phyloP scores from a whole-genome alignment of 176 grass and related monocot genomes.

The Oryza meridionalis region DNA sequence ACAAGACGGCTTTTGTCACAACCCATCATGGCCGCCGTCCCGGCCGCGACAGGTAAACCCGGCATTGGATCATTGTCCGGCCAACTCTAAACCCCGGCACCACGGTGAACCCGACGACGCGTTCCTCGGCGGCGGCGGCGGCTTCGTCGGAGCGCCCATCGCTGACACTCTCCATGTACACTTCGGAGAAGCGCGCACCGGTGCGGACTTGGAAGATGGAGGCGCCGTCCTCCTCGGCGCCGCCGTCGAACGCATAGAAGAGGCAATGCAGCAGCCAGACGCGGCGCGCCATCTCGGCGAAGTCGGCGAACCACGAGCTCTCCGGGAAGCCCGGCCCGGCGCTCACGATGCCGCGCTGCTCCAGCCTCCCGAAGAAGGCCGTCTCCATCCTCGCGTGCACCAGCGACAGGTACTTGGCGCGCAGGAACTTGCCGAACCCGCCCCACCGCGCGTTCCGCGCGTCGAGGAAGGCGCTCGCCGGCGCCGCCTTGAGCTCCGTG shows the following conservation, averaged over 20 bases:
- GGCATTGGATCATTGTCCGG: constrained; percentile 80
- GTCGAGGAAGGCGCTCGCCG: constrained; percentile 55
- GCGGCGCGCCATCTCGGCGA: constrained; percentile 83
- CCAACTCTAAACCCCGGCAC: constrained; percentile 84
- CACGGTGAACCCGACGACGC: constrained; percentile 73
- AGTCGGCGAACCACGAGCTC: constrained; percentile 76
- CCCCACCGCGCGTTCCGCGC: constrained; percentile 50
- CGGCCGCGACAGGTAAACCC: constrained; percentile 67
- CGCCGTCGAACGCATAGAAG: constrained; percentile 81
- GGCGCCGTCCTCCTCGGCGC: constrained; percentile 49
- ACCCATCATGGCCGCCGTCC: constrained; percentile 41
- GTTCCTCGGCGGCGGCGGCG: constrained; percentile 21
- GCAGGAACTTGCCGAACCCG: constrained; percentile 70
- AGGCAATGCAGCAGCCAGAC: constrained; percentile 93
- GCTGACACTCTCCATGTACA: constrained; percentile 90
- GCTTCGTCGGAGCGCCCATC: constrained; percentile 51
- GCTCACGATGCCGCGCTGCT: constrained; percentile 90
- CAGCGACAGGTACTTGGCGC: constrained; percentile 82
- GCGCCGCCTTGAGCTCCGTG: constrained; percentile 63
- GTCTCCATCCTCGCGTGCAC: constrained; percentile 94
- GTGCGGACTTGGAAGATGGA: constrained; percentile 75
- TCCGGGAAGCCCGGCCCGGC: constrained; percentile 69
- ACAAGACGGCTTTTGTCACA: neutral
- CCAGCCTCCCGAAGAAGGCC: constrained; percentile 82
- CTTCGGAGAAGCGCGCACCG: constrained; percentile 69